These are phyloP conservation scores for Rosellinia necatrix DNA, from an alignment of 2,329 filamentous ascomycete genomes.

Conservation along the genomic window DNA sequence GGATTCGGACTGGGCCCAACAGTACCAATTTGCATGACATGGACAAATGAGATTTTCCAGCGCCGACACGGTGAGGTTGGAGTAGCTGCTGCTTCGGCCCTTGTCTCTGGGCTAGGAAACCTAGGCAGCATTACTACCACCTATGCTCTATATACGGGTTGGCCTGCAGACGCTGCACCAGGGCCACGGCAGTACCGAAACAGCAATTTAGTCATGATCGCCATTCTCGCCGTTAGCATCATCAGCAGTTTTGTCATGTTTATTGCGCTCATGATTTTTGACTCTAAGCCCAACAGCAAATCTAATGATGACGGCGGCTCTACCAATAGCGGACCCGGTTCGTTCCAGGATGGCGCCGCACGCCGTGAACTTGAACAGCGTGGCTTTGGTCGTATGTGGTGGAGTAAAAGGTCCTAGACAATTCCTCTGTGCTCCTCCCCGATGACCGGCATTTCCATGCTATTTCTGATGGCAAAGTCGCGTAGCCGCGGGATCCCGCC, in stretches of 20 bases:
- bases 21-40: constrained; percentile 91
- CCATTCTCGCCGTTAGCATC: constrained; percentile 80
- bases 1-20: constrained; percentile 90
- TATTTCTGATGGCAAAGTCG: constrained; percentile 33
- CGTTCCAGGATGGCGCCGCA: constrained; percentile 64
- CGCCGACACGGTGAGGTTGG: constrained; percentile 87
- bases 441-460: constrained; percentile 6
- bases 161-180: constrained; percentile 73
- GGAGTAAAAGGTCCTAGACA: constrained; percentile 42
- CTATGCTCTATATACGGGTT: constrained; percentile 86
- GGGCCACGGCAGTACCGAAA: constrained; percentile 75
- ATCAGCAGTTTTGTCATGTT: constrained; percentile 72
- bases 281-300: constrained; percentile 57
- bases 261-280: constrained; percentile 63
- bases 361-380: constrained; percentile 61
- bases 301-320: constrained; percentile 44
- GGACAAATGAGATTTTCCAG: constrained; percentile 91
- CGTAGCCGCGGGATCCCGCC: constrained; percentile 6
- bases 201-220: constrained; percentile 88
- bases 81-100: constrained; percentile 81
- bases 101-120: constrained; percentile 87
- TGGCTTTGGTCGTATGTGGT: constrained; percentile 55
- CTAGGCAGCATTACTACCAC: constrained; percentile 85
- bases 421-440: constrained; percentile 19
- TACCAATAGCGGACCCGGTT: constrained; percentile 46